Conservation (phyloP, 345 rosid species). For the Abelmoschus esculentus region DNA sequence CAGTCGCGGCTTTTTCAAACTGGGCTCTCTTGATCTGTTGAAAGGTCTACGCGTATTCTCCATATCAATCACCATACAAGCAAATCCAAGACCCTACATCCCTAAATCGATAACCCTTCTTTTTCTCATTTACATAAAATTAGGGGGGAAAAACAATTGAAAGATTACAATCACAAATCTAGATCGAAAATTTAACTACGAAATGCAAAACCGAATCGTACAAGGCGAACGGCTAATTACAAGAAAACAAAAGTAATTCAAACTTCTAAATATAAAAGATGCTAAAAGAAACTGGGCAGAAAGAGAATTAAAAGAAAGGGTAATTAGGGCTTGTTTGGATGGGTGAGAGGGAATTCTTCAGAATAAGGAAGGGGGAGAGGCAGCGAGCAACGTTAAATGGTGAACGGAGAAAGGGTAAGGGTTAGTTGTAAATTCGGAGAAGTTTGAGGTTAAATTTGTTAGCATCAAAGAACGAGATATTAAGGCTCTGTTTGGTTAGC, state of each 20-base stretch:
- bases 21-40: conserved; percentile 78
- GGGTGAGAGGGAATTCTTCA: not conserved
- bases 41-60: conserved; percentile 75
- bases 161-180: not conserved
- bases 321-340: not conserved
- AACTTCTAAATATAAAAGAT: not conserved
- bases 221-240: not conserved
- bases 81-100: conserved; percentile 17
- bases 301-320: not conserved
- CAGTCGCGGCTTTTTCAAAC: conserved; percentile 51
- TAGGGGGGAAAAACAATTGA: too few species aligned
- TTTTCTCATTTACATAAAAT: conserved; percentile 1
- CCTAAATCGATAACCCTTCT: conserved; percentile 7
- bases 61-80: conserved; percentile 37
- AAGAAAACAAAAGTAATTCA: not conserved
- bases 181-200: not conserved
- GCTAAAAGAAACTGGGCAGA: not conserved
- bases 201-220: not conserved
- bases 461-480: not conserved
- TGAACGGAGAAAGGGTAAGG: not conserved
- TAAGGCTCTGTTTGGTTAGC: not conserved
- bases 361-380: not conserved
- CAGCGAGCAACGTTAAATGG: not conserved
- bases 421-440: not conserved
- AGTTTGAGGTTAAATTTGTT: not conserved